Percentiles rank a stretch among this genome's conserved stretches.
These are phyloP conservation scores for Aotearoamyces nothofagi DNA, from an alignment of 2,329 filamentous ascomycete species.

Conservation along the genomic window DNA sequence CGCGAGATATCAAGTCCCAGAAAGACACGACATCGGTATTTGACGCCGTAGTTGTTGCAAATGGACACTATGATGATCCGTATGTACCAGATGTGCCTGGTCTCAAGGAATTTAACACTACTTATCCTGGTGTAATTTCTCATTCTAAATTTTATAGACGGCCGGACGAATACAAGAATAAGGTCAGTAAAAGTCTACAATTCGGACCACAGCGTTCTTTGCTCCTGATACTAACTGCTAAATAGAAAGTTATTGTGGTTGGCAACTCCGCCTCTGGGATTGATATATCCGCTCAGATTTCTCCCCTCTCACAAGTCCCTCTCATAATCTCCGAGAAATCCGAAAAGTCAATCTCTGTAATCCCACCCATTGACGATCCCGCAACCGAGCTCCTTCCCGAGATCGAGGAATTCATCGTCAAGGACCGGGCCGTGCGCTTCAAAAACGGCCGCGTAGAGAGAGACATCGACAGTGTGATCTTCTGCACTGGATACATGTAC, in stretches of 20 bases:
- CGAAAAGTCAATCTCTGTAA: slow-evolving; percentile 22
- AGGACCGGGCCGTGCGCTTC: slow-evolving; percentile 48
- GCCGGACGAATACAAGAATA: slow-evolving; percentile 43
- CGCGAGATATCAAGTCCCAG: slow-evolving; percentile 13
- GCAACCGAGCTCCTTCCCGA: slow-evolving; percentile 16
- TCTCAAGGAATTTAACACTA: slow-evolving; percentile 40
- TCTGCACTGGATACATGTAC: slow-evolving; percentile 84
- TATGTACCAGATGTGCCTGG: slow-evolving; percentile 48
- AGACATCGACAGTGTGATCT: slow-evolving; percentile 62
- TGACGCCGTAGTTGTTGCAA: slow-evolving; percentile 67
- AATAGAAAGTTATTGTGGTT: slow-evolving; percentile 61
- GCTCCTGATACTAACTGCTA: too few relatives aligned
- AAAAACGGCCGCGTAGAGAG: slow-evolving; percentile 47
- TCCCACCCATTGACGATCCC: neutral
- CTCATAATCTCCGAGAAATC: slow-evolving; percentile 50
- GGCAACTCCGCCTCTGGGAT: slow-evolving; percentile 75
- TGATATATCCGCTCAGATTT: slow-evolving; percentile 71
- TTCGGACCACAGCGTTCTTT: too few relatives aligned
- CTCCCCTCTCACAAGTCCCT: slow-evolving; percentile 37
- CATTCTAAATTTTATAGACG: slow-evolving; percentile 73
- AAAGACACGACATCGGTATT: slow-evolving; percentile 9
- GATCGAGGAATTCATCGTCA: slow-evolving; percentile 39
- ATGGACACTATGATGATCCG: slow-evolving; percentile 59
- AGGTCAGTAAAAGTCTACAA: too few relatives aligned
- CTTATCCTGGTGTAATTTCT: slow-evolving; percentile 43